Evolutionary conservation across 805 yeast genomes (phyloP).

Genomic region (Crinitomyces ghanaensis): DNA sequence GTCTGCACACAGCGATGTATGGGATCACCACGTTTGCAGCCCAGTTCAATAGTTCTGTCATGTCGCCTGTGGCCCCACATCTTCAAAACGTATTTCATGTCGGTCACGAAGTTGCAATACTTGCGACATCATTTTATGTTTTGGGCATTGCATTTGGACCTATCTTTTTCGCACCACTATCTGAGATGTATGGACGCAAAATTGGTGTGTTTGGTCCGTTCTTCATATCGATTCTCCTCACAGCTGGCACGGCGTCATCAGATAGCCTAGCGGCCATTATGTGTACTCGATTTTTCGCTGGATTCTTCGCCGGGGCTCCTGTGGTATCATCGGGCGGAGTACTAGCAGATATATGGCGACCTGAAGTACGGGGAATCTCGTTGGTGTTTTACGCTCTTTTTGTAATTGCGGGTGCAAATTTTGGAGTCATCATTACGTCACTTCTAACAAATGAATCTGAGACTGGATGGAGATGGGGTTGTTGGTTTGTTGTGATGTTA

Average conservation of each 20-base stretch:
- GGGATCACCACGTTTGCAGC: constrained; percentile 34
- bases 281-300: constrained; percentile 46
- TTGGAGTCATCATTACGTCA: constrained; percentile 42
- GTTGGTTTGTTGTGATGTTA: constrained; percentile 40
- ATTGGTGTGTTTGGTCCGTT: constrained; percentile 35
- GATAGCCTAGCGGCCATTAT: constrained; percentile 40
- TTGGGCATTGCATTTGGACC: constrained; percentile 63
- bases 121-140: constrained; percentile 48
- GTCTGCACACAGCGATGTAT: constrained; percentile 30
- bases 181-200: constrained; percentile 42
- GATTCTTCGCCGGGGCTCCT: constrained; percentile 50
- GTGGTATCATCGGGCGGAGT: constrained; percentile 49
- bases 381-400: constrained; percentile 38
- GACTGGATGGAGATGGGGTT: constrained; percentile 49
- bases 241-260: constrained; percentile 41
- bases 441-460: constrained; percentile 31
- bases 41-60: constrained; percentile 36
- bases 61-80: constrained; percentile 29
- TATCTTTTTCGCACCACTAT: constrained; percentile 49
- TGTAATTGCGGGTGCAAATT: constrained; percentile 32
- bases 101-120: constrained; percentile 35
- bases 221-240: constrained; percentile 30
- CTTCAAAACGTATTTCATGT: constrained; percentile 32
- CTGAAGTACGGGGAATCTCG: constrained; percentile 42
- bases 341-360: constrained; percentile 44